Evolutionary conservation across 2,329 filamentous ascomycete species (phyloP).

Genomic region (Fusarium sp.): DNA sequence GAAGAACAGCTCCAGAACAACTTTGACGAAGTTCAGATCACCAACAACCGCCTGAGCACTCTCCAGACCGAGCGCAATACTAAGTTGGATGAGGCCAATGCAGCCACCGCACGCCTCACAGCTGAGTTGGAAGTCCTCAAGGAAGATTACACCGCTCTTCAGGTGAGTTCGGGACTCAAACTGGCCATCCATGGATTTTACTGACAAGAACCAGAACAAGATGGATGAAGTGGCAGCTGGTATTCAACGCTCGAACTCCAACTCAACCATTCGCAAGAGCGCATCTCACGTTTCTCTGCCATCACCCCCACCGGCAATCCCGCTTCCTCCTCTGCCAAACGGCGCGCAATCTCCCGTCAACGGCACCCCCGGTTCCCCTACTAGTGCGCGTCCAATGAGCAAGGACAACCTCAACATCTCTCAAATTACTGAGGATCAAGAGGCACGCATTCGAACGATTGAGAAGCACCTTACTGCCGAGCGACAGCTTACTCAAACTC

Average conservation of each 20-base stretch:
- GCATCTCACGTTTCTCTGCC: constrained; percentile 84
- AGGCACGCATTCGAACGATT: constrained; percentile 92
- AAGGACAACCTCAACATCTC: constrained; percentile 76
- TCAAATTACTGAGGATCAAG: constrained; percentile 92
- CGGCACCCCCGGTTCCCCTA: constrained; percentile 60
- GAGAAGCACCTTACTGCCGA: constrained; percentile 97
- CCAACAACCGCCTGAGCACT: constrained; percentile 86
- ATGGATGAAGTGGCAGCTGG: constrained; percentile 63
- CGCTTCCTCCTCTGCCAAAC: constrained; percentile 88
- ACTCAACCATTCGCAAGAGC: constrained; percentile 84
- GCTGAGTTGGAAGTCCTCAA: constrained; percentile 74
- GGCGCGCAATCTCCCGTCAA: constrained; percentile 62
- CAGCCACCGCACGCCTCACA: constrained; percentile 71
- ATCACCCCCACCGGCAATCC: constrained; percentile 93
- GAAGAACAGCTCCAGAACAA: constrained; percentile 96
- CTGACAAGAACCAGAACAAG: constrained; percentile 63
- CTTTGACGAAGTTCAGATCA: constrained; percentile 90
- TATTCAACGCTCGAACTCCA: constrained; percentile 69
- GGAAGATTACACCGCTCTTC: constrained; percentile 78
- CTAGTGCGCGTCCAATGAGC: constrained; percentile 77
- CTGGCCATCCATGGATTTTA: constrained; percentile 1
- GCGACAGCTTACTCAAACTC: constrained; percentile 92
- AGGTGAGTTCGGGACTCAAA: constrained; percentile 66
- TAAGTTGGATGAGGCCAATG: constrained; percentile 82
- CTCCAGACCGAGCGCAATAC: constrained; percentile 78